Evolutionary conservation across 1,284 basidiomycete species (phyloP).

Genomic region (Malassezia dermatis): DNA sequence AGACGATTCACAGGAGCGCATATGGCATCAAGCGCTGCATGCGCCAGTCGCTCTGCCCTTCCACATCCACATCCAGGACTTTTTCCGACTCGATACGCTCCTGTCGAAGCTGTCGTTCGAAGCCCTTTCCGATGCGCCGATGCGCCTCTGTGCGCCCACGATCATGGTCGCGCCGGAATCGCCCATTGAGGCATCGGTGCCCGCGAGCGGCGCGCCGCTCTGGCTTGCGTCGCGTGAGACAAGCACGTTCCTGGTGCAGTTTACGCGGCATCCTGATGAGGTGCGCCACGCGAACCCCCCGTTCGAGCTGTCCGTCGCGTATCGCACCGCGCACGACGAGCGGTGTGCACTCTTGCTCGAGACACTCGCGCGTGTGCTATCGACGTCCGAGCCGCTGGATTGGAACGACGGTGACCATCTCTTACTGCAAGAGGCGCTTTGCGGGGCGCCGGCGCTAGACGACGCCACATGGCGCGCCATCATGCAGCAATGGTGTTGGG

Average conservation of each 20-base stretch:
- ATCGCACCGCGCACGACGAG: constrained; percentile 30
- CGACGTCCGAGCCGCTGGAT: background rate
- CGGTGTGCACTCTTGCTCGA: constrained; percentile 7
- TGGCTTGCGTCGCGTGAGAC: constrained; percentile 31
- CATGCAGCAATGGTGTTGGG: constrained; percentile 7
- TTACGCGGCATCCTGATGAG: constrained; percentile 7
- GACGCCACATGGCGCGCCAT: background rate
- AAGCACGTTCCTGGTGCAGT: constrained; percentile 30
- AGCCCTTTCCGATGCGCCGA: background rate
- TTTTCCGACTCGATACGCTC: constrained; percentile 30
- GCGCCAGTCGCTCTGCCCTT: constrained; percentile 30
- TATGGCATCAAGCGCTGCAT: constrained; percentile 9
- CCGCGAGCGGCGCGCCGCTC: background rate
- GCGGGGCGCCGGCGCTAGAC: background rate
- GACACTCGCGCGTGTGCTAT: background rate
- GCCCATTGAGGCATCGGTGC: background rate
- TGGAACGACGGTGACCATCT: constrained; percentile 18
- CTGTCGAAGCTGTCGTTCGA: constrained; percentile 19
- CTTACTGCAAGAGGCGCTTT: constrained; percentile 3
- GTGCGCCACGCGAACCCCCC: background rate
- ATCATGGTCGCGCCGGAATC: background rate
- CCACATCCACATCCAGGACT: constrained; percentile 46
- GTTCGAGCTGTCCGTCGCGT: constrained; percentile 25
- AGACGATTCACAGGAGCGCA: constrained; percentile 1
- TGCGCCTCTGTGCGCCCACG: background rate